Base-by-base conservation (phyloP, 1,139 yeast species). In the Pichia cactophila region DNA sequence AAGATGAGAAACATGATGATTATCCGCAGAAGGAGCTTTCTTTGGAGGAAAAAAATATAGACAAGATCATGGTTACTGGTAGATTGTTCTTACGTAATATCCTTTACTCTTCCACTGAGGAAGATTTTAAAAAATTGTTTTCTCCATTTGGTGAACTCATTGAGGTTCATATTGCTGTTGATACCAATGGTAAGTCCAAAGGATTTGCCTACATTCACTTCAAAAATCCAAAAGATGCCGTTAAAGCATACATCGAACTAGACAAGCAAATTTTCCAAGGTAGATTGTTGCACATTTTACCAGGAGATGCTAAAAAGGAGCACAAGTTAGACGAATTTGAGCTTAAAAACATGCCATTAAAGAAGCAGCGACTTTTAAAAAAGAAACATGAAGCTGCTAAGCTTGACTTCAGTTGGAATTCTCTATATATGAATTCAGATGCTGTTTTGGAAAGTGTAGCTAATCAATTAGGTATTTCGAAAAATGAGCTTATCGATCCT, bases 261-360 rank as follows among this genome's bases (percentile, higher is more conserved):
- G 98, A 92, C 65, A 89, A 89, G 61, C 84, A 86, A 61, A 85
- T 88, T 62, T 92, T 87, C 71, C 97, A 92, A 69, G 98, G 99
- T 48, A 80, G 99, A 58, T 73, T 94, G 50, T 69, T 92, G 49
- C 98, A 92, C 68, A 85, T 94, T 52, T 70, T 94, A 49, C 92
- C 97, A 5, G 97, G 85, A 1, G 83, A 87, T 48, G 79, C 78
- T 50, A 89, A 88, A 68, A 86, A 88, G 56, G 74, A 70, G 39
- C 94, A 86, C 61, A 73, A 80, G 49, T 69, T 92, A 45, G 96
- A 88, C 65, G 98, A 92, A 61, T 88, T 86, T 66, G 97, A 89
- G 56, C 67, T 92, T 56, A 84, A 87, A 60, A 89, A 90, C 64
- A 71, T 92, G 66, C 97, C 98, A 5, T 72, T 92, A 59, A 92